Base-by-base conservation (phyloP, 352 stramenopile species). In the Phytophthora ramorum region DNA sequence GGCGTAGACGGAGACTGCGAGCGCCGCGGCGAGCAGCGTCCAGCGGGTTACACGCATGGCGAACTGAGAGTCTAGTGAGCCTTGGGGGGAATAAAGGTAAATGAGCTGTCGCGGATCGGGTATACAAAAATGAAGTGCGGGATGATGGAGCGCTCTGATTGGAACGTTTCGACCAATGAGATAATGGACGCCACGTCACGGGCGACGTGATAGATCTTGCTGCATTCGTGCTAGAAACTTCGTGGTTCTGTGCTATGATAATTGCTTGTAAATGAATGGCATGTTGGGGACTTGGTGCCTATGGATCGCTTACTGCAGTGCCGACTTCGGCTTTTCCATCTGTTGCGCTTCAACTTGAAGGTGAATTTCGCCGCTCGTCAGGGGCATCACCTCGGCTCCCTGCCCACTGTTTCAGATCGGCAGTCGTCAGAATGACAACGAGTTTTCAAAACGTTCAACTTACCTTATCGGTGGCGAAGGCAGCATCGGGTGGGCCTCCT, bases 291-390 rank as follows among this genome's bases (percentile, higher is more conserved):
- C 14, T 41, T 41, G 35, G 4, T n/a, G 35, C 17, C 50, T 0
- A 30, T 30, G 6, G 26, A 30, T 5, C 2, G 34, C 22, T 52
- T 70, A 65, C 41, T 71, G 60, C 34, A 58, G 17, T 55, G 24
- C 41, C n/a, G 73, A 41, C 35, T 41, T 61, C 10, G 35, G 43
- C 34, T 64, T 71, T 51, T 61, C 49, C 22, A 58, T 59, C 58
- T 87, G 64, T 59, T 72, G 79, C 63, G 71, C 72, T 72, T 92
- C 81, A 59, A 90, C 69, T 37, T 89, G 73, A 30, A 92, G 66
- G 38, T 89, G 81, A 60, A 92, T 89, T 73, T 92, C 83, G n/a
- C 75, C 75, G 35, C 66, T 85, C 59, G 63, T 83, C 7, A 92
- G 48, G 2, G 81, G 83, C 19, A 67, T 72, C 64, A 92, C 79